phyloP scores from a whole-genome alignment of 805 yeast species.

The Peterozyma toletana region DNA sequence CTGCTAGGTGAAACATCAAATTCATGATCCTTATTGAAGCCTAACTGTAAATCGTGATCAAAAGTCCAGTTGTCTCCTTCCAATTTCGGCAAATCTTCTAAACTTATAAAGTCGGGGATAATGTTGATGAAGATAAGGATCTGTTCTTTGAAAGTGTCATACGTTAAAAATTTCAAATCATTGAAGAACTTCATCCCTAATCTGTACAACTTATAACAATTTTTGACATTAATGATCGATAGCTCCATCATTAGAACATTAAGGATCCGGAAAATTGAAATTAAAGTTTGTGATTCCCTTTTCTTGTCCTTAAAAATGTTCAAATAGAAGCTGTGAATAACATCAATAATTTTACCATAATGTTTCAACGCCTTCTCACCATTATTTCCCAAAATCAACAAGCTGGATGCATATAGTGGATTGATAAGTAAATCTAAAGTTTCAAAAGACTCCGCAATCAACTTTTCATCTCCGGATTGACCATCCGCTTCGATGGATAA shows the following conservation, averaged over 20 bases:
- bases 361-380: background rate
- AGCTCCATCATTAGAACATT: slow-evolving; percentile 37
- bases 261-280: slow-evolving; percentile 31
- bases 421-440: slow-evolving; percentile 12
- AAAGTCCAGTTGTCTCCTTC: slow-evolving; percentile 19
- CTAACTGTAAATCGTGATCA: slow-evolving; percentile 4
- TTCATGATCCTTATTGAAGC: background rate
- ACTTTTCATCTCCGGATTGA: slow-evolving; percentile 11
- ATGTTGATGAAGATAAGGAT: slow-evolving; percentile 36
- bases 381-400: background rate
- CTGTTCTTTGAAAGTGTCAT: slow-evolving; percentile 35
- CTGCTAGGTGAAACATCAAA: background rate
- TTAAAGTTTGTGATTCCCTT: slow-evolving; percentile 17
- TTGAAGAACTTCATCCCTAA: slow-evolving; percentile 30
- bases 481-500: slow-evolving; percentile 2
- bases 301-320: slow-evolving; percentile 7
- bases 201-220: slow-evolving; percentile 29
- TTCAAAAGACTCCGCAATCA: slow-evolving; percentile 14
- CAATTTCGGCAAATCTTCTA: slow-evolving; percentile 18
- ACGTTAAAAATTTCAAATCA: slow-evolving; percentile 30
- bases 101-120: slow-evolving; percentile 29
- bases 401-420: slow-evolving; percentile 12
- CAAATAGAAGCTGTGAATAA: slow-evolving; percentile 2
- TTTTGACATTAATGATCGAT: slow-evolving; percentile 30
- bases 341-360: slow-evolving; percentile 1